Conservation (phyloP, 2,329 filamentous ascomycete genomes). For the Botryotinia convoluta region DNA sequence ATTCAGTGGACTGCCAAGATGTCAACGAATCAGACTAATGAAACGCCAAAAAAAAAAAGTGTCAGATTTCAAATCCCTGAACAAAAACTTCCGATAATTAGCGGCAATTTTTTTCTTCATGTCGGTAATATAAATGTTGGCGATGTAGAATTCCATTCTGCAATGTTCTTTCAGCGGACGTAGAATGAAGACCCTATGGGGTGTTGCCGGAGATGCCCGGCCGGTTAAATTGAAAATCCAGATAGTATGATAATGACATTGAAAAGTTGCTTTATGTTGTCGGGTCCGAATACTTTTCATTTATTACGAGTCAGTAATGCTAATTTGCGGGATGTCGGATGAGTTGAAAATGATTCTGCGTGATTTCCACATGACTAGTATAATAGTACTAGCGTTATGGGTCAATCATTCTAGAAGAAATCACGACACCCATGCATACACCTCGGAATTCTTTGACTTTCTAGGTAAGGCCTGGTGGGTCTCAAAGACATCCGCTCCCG, state of each 20-base stretch:
- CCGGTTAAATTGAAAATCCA: neutral
- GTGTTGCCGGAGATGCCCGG: neutral
- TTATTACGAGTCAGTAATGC: neutral
- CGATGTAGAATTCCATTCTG: neutral
- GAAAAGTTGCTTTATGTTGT: neutral
- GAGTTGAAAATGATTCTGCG: neutral
- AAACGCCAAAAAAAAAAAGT: neutral
- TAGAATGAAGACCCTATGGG: neutral
- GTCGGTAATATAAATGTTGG: neutral
- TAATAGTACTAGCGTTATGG: neutral
- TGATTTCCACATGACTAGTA: neutral
- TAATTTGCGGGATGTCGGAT: neutral
- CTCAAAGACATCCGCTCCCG: neutral
- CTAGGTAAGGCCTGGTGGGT: neutral
- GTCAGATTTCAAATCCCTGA: neutral
- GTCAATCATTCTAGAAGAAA: constrained; percentile 4
- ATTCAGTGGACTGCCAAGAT: constrained; percentile 1
- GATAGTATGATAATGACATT: neutral
- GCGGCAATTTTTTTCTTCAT: neutral
- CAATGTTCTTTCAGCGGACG: neutral
- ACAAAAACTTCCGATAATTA: neutral
- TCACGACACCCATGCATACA: neutral
- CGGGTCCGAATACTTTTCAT: neutral
- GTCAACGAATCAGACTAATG: neutral
- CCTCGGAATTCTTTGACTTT: neutral